Base-by-base conservation (phyloP, 2,329 filamentous ascomycete genomes). In the Chalaropsis ovoidea region DNA sequence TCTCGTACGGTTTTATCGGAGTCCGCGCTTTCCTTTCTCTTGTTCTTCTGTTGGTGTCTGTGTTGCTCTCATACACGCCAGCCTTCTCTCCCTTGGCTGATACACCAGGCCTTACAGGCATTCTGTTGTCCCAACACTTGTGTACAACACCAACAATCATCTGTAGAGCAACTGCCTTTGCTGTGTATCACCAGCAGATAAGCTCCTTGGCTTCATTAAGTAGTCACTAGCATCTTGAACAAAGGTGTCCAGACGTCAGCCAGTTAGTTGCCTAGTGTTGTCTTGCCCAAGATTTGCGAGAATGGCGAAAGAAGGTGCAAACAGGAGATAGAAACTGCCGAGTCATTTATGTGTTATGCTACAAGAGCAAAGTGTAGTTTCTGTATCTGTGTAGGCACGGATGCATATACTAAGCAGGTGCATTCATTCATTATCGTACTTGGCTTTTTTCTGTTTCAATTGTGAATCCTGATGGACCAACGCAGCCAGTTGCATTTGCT, bases 81-180 rank as follows among this genome's bases (percentile, higher is more conserved):
- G 8, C 8, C 8, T 7, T 10, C 35, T 39, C 35, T 39, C 35
- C 35, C 35, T 39, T 39, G 35, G 35, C 35, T 39, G 35, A 10
- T 39, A 10, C 35, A 39, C 35, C 35, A 39, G 8, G 35, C 35
- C 35, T 39, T 10, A 10, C n/a, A 39, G 35, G 8, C 8, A 7
- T 47, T 47, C 43, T n/a, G 43, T 8, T n/a, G 15, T 47, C 54
- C 54, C 54, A 58, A 58, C 54, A 58, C 24, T 58, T n/a, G 3
- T 8, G 54, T 58, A 17, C 24, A 19, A 58, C 54, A 11, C 15
- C 54, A 58, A 58, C 24, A 58, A 35, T 27, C n/a, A n/a, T n/a
- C 54, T n/a, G 31, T 17, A 35, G 17, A 58, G 31, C 11, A 54
- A 39, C 17, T 4, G 27, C 15, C n/a, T 19, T 11, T 17, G 15